A percentile compares a stretch with the other conserved stretches of the same genome.
These are phyloP conservation scores for Dactylellina leptospora DNA, from an alignment of 2,329 filamentous ascomycete genomes.

Conservation along the genomic window DNA sequence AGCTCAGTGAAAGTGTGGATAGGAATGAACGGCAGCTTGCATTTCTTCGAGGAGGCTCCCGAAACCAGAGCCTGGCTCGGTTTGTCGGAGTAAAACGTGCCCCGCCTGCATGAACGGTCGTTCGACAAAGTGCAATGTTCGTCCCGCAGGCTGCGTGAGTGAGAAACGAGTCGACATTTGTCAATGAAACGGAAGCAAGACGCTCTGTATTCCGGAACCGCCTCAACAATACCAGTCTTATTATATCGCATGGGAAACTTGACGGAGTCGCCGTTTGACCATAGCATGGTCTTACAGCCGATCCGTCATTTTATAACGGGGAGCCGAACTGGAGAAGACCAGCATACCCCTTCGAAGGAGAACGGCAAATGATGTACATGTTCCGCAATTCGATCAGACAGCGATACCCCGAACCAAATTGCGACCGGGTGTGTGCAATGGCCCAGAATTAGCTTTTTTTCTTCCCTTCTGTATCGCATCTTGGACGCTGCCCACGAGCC, in stretches of 20 bases:
- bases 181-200: no score
- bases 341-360: constrained; percentile 19
- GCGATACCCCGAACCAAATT: constrained; percentile 31
- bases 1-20: no score
- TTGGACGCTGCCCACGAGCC: constrained; percentile 13
- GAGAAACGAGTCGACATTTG: no score
- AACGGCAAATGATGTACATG: constrained; percentile 42
- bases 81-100: neutral
- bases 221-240: no score
- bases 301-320: constrained; percentile 22
- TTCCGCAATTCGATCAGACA: constrained; percentile 43
- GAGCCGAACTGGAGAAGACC: constrained; percentile 4
- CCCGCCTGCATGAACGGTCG: no score
- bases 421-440: no score
- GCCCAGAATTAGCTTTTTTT: neutral
- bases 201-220: no score
- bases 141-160: no score
- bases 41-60: neutral
- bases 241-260: no score
- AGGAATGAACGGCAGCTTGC: constrained; percentile 3
- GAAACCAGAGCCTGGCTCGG: constrained; percentile 7
- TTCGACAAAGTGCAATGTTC: no score
- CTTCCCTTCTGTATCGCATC: no score
- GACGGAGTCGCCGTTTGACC: constrained; percentile 17
- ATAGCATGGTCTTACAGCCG: constrained; percentile 45